Conservation (phyloP, 768 basidiomycete species). For the Infundibulicybe gibba region DNA sequence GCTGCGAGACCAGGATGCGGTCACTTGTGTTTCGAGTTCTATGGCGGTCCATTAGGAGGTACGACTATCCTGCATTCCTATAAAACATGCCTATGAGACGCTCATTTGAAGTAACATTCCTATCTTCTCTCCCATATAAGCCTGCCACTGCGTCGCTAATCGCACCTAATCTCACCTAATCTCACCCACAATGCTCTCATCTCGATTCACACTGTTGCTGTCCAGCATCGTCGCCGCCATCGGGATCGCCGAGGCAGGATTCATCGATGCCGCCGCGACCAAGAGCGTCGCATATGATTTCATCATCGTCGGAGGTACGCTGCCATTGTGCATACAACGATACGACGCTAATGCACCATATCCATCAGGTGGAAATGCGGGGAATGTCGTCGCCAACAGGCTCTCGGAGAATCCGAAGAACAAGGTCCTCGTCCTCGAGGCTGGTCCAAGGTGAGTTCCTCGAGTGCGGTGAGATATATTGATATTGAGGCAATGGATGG, state of each 20-base stretch:
- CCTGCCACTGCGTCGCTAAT: too few species aligned
- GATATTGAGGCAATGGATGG: not conserved
- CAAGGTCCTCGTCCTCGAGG: constrained; percentile 10
- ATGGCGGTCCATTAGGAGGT: too few species aligned
- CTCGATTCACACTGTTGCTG: not conserved
- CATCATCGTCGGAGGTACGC: constrained; percentile 7
- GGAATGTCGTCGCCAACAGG: constrained; percentile 10
- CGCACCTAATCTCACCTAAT: too few species aligned
- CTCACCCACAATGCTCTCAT: not conserved
- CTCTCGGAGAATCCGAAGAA: constrained; percentile 6
- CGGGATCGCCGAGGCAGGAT: not conserved
- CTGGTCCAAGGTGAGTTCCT: constrained; percentile 7
- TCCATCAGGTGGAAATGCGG: constrained; percentile 11
- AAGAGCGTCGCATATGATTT: constrained; percentile 2
- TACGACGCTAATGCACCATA: not conserved
- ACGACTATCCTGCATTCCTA: too few species aligned
- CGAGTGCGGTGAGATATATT: not conserved
- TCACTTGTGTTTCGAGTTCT: too few species aligned
- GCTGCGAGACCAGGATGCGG: too few species aligned
- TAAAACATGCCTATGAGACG: too few species aligned
- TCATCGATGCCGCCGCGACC: not conserved
- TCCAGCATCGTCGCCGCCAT: not conserved
- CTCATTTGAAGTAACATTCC: too few species aligned
- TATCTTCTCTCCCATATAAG: too few species aligned
- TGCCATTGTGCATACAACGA: not conserved